phyloP scores from a whole-genome alignment of 805 yeast genomes.

The Kuraishia borneana region DNA sequence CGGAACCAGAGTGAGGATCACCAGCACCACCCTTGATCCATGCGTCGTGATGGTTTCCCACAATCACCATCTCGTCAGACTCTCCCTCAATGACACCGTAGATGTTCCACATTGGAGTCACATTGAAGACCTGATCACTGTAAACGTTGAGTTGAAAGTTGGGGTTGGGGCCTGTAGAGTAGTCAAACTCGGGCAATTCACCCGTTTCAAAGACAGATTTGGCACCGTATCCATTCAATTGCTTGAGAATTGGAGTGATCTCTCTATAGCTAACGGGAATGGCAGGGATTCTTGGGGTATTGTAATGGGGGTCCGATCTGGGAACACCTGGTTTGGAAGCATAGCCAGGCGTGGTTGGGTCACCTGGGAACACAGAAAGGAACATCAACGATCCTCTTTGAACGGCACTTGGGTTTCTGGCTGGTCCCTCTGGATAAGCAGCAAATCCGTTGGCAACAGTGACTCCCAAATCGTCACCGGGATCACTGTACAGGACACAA shows the following conservation, averaged over 20 bases:
- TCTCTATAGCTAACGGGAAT: conserved; percentile 48
- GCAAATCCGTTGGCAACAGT: conserved; percentile 45
- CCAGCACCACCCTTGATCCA: conserved; percentile 32
- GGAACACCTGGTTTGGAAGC: conserved; percentile 40
- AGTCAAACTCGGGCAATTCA: conserved; percentile 26
- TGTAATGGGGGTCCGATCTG: conserved; percentile 34
- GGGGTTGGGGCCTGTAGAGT: conserved; percentile 44
- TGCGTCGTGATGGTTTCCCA: conserved; percentile 39
- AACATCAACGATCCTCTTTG: conserved; percentile 39
- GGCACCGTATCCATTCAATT: conserved; percentile 47
- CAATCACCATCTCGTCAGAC: conserved; percentile 27
- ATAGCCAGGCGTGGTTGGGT: conserved; percentile 55
- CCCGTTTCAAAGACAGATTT: conserved; percentile 26
- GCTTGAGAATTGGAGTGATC: conserved; percentile 40
- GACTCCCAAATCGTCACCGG: conserved; percentile 33
- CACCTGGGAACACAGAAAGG: conserved; percentile 47
- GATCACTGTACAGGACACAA: conserved; percentile 37
- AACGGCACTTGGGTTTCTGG: conserved; percentile 56
- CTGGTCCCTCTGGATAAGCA: conserved; percentile 62
- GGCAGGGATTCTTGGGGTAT: conserved; percentile 52
- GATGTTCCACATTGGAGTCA: conserved; percentile 28
- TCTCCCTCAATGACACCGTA: conserved; percentile 38
- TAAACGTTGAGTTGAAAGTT: conserved; percentile 17
- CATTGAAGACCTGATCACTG: conserved; percentile 22
- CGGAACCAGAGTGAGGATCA: conserved; percentile 30